Conservation (phyloP, 1,284 basidiomycete species). For the Rhodotorula sp. region DNA sequence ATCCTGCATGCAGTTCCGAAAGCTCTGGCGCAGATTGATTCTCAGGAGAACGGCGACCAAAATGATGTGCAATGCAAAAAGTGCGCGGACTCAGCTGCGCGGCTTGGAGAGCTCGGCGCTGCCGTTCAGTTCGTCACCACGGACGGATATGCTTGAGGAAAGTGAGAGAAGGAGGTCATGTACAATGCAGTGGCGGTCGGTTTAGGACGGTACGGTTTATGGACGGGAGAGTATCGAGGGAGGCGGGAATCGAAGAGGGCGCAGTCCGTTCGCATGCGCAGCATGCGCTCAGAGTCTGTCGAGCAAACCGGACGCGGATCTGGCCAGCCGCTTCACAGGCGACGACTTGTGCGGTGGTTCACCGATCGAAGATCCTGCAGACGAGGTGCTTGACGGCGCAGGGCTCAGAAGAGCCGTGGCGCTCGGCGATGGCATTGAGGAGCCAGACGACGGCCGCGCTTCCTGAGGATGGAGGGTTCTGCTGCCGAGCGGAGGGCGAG, state of each 20-base stretch:
- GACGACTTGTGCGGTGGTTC: conserved; percentile 50
- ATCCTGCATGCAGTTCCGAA: too few relatives aligned
- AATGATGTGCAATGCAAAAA: neutral
- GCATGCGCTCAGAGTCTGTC: neutral
- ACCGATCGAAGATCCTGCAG: neutral
- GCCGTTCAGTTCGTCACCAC: too few relatives aligned
- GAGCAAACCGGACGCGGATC: conserved; percentile 51
- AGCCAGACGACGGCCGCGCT: neutral
- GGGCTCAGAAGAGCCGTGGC: neutral
- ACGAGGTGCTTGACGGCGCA: conserved; percentile 1
- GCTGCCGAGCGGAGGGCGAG: conserved; percentile 13
- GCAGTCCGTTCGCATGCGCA: neutral
- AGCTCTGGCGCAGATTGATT: neutral
- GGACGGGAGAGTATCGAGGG: neutral
- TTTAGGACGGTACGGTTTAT: neutral
- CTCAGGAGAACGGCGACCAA: neutral
- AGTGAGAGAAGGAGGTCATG: neutral
- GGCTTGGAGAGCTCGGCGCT: too few relatives aligned
- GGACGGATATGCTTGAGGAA: neutral
- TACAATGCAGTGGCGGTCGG: neutral
- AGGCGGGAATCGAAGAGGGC: neutral
- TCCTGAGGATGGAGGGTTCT: neutral
- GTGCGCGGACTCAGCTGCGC: too few relatives aligned
- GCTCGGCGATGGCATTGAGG: neutral
- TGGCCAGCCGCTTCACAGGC: conserved; percentile 71